Conservation (phyloP, 306 rosid genomes). For the Elaeagnus macrophylla region DNA sequence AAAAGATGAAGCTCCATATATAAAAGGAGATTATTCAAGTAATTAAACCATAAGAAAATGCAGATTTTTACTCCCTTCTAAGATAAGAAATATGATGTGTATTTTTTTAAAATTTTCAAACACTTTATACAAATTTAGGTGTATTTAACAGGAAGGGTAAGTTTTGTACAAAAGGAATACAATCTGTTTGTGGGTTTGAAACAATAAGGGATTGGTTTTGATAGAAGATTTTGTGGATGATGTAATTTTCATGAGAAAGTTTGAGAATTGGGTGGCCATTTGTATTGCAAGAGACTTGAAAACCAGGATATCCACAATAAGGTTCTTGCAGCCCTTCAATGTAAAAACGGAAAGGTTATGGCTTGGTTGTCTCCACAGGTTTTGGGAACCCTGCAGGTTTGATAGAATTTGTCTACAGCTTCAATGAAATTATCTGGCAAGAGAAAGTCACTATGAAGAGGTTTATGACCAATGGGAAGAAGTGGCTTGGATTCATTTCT, state of each 20-base stretch:
- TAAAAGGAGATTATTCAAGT: too few species aligned
- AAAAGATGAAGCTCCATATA: too few species aligned
- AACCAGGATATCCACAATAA: conserved; percentile 53
- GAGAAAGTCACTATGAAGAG: conserved; percentile 9
- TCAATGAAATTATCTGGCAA: not conserved
- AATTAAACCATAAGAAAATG: too few species aligned
- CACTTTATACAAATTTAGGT: too few species aligned
- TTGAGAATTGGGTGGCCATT: conserved; percentile 31
- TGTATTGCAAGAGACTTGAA: conserved; percentile 25
- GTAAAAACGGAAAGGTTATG: conserved; percentile 46
- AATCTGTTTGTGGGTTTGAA: too few species aligned
- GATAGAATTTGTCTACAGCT: conserved; percentile 11
- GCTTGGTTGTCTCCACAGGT: conserved; percentile 25
- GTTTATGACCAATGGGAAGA: too few species aligned
- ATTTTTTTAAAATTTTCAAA: too few species aligned
- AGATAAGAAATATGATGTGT: too few species aligned
- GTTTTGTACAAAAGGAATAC: too few species aligned
- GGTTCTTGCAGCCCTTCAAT: conserved; percentile 14
- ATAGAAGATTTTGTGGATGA: conserved; percentile 32
- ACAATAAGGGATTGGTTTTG: conserved; percentile 17
- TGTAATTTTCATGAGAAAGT: conserved; percentile 9
- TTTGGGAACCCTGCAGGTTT: conserved; percentile 22
- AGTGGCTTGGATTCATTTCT: too few species aligned
- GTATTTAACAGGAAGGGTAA: too few species aligned
- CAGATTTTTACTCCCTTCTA: too few species aligned